Conservation (phyloP, 805 yeast species). For the Lipomyces orientalis region DNA sequence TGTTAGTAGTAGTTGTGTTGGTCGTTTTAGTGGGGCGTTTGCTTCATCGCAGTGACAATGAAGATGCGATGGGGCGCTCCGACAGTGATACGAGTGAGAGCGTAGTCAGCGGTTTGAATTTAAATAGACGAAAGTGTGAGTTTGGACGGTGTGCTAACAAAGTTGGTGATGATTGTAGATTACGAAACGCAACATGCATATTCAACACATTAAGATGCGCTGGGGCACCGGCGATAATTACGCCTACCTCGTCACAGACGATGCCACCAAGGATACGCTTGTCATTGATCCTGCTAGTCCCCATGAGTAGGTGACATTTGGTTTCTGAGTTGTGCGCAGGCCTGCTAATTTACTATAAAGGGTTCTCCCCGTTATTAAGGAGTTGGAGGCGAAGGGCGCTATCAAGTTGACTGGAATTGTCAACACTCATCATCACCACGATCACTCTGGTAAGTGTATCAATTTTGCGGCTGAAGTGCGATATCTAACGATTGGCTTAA, state of each 20-base stretch:
- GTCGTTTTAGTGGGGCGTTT: background rate
- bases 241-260: constrained; percentile 77
- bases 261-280: constrained; percentile 70
- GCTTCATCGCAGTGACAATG: background rate
- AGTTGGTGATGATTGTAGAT: constrained; percentile 4
- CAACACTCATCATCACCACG: constrained; percentile 96
- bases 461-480: constrained; percentile 48
- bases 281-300: constrained; percentile 94
- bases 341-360: background rate
- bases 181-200: constrained; percentile 68
- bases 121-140: background rate
- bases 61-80: background rate
- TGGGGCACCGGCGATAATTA: constrained; percentile 96
- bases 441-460: constrained; percentile 85
- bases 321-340: background rate
- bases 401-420: constrained; percentile 74
- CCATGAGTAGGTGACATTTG: constrained; percentile 53
- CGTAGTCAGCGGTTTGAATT: background rate
- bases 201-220: constrained; percentile 84
- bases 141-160: background rate
- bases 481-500: background rate
- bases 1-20: background rate
- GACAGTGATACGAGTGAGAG: constrained; percentile 1
- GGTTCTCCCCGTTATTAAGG: constrained; percentile 54
- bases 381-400: constrained; percentile 45